Conservation (phyloP, 2,329 filamentous ascomycete species). For the Bipolaris gigantea region DNA sequence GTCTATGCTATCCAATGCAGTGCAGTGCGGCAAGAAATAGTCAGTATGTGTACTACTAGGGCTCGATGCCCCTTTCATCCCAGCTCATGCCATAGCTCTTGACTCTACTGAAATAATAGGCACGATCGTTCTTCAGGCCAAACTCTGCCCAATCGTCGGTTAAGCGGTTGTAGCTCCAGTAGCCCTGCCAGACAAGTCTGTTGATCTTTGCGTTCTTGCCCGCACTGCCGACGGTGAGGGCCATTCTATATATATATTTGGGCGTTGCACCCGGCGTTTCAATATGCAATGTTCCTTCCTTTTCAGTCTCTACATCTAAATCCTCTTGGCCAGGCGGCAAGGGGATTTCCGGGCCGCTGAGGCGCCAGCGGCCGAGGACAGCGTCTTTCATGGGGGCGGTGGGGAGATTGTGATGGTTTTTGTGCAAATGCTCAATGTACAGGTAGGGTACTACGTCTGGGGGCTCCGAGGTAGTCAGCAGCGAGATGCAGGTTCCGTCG, state of each 20-base stretch:
- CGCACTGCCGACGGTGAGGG: slow-evolving; percentile 69
- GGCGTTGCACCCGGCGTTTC: slow-evolving; percentile 81
- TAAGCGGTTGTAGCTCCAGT: slow-evolving; percentile 85
- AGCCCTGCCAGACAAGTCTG: slow-evolving; percentile 84
- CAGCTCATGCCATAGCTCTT: slow-evolving; percentile 58
- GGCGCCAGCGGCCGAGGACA: slow-evolving; percentile 65
- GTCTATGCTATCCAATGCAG: not conserved
- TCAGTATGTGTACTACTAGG: not conserved
- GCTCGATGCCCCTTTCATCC: slow-evolving; percentile 23
- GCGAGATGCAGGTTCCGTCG: slow-evolving; percentile 78
- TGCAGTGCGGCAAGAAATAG: no score
- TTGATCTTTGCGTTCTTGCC: slow-evolving; percentile 70
- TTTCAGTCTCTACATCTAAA: slow-evolving; percentile 13
- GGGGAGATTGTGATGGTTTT: slow-evolving; percentile 47
- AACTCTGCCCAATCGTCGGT: slow-evolving; percentile 93
- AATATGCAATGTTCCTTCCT: slow-evolving; percentile 60
- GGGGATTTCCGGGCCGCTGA: slow-evolving; percentile 55
- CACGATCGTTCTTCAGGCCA: slow-evolving; percentile 61
- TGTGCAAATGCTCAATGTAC: slow-evolving; percentile 66
- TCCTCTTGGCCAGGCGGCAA: not conserved
- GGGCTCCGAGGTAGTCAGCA: slow-evolving; percentile 81
- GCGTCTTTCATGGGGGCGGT: slow-evolving; percentile 69
- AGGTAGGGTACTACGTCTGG: slow-evolving; percentile 85
- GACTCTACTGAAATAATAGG: slow-evolving; percentile 65
- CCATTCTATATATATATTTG: slow-evolving; percentile 85